phyloP scores from a whole-genome alignment of 2,329 filamentous ascomycete genomes.

The Zalaria sp. region DNA sequence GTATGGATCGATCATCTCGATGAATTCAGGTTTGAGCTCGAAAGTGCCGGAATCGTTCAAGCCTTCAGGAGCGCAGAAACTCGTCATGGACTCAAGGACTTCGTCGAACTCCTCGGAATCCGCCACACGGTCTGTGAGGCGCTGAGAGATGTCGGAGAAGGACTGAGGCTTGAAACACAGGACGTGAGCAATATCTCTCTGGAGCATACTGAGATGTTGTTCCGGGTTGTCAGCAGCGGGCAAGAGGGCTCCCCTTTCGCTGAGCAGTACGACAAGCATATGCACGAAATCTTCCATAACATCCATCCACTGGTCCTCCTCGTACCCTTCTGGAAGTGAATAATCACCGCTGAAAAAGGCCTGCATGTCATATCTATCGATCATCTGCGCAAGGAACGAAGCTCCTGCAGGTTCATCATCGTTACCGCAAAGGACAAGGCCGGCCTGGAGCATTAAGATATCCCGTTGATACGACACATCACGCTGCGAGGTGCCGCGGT shows the following conservation, averaged over 20 bases:
- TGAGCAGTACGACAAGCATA: conserved; percentile 77
- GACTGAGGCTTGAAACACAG: conserved; percentile 93
- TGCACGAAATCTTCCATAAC: conserved; percentile 94
- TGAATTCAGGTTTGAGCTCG: conserved; percentile 72
- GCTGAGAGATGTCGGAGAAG: conserved; percentile 78
- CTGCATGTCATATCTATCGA: conserved; percentile 81
- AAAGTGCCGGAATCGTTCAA: conserved; percentile 88
- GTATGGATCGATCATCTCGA: conserved; percentile 87
- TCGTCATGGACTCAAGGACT: conserved; percentile 75
- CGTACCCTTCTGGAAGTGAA: conserved; percentile 58
- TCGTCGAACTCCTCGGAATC: conserved; percentile 80
- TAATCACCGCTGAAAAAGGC: conserved; percentile 80
- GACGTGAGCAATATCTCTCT: conserved; percentile 82
- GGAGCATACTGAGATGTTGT: conserved; percentile 46
- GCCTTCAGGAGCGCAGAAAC: conserved; percentile 80
- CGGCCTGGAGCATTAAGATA: conserved; percentile 84
- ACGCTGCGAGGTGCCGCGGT: conserved; percentile 74
- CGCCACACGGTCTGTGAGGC: conserved; percentile 76
- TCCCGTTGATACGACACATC: conserved; percentile 92
- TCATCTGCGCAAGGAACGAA: conserved; percentile 68
- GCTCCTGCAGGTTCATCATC: conserved; percentile 35
- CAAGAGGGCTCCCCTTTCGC: conserved; percentile 71
- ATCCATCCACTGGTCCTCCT: conserved; percentile 79
- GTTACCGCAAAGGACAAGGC: conserved; percentile 73
- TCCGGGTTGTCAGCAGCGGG: conserved; percentile 50